Evolutionary conservation across 768 basidiomycete genomes (phyloP).

Genomic region (Suillus lakei): DNA sequence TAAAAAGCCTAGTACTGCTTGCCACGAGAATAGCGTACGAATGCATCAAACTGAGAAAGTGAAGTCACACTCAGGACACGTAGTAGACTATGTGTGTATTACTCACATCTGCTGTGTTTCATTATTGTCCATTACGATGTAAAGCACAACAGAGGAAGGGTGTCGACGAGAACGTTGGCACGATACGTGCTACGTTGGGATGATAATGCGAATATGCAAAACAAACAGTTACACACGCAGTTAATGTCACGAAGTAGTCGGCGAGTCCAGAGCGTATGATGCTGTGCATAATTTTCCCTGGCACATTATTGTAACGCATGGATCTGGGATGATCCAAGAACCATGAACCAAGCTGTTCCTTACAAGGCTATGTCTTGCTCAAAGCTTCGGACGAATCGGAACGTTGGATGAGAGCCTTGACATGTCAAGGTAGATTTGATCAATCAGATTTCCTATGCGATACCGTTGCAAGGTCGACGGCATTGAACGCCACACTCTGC

Average conservation of each 20-base stretch:
- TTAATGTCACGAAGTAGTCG: neutral
- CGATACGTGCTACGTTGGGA: neutral
- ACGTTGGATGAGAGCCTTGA: neutral
- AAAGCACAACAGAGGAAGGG: neutral
- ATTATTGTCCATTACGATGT: neutral
- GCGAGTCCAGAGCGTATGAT: neutral
- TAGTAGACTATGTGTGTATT: neutral
- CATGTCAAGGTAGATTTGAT: too few species aligned
- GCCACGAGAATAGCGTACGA: slow-evolving; percentile 4
- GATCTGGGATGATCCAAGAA: neutral
- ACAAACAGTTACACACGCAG: neutral
- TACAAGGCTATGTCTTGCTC: neutral
- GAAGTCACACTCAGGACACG: neutral
- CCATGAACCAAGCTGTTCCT: neutral
- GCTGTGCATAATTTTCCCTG: neutral
- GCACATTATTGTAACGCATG: neutral
- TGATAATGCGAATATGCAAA: neutral
- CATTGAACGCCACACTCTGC: too few species aligned
- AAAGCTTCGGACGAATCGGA: neutral
- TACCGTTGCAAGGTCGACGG: too few species aligned
- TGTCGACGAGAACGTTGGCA: neutral
- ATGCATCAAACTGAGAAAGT: slow-evolving; percentile 1
- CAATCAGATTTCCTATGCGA: too few species aligned
- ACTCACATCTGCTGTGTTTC: neutral
- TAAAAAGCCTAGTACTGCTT: slow-evolving; percentile 2